Conservation (phyloP, 106 monocot species). For the Triglochin maritima region DNA sequence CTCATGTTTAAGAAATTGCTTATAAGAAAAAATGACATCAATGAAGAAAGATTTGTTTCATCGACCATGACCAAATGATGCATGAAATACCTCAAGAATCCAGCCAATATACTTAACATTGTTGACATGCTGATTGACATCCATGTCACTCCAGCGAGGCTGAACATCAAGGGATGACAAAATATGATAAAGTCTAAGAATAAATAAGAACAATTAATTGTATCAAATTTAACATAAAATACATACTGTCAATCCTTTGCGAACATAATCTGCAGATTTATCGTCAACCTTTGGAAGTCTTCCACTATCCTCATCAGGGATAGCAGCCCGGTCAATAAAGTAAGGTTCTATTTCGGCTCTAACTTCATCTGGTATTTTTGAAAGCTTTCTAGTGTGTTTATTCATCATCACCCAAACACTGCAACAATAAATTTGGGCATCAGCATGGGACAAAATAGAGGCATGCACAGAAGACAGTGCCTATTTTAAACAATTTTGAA, state of each 20-base stretch:
- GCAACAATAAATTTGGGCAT: background rate
- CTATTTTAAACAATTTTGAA: too few relatives aligned
- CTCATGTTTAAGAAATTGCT: too few relatives aligned
- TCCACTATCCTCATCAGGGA: conserved; percentile 61
- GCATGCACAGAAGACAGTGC: too few relatives aligned
- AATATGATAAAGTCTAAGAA: background rate
- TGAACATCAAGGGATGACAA: conserved; percentile 13
- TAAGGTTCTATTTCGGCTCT: conserved; percentile 65
- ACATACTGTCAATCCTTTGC: conserved; percentile 68
- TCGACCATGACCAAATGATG: background rate
- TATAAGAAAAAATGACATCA: too few relatives aligned
- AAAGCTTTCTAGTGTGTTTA: conserved; percentile 52
- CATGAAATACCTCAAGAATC: conserved; percentile 78
- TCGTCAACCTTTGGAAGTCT: conserved; percentile 68
- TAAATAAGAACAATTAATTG: background rate
- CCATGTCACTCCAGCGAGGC: conserved; percentile 90
- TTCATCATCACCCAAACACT: conserved; percentile 98
- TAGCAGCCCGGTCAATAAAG: conserved; percentile 46
- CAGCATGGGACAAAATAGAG: conserved; percentile 1
- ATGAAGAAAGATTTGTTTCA: background rate
- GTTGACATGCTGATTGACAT: conserved; percentile 94
- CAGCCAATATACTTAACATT: conserved; percentile 97
- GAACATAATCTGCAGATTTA: conserved; percentile 45
- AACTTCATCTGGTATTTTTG: conserved; percentile 84
- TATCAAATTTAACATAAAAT: background rate